phyloP scores from a whole-genome alignment of 371 early-diverging fungal genomes.

The Furculomyces boomerangus region DNA sequence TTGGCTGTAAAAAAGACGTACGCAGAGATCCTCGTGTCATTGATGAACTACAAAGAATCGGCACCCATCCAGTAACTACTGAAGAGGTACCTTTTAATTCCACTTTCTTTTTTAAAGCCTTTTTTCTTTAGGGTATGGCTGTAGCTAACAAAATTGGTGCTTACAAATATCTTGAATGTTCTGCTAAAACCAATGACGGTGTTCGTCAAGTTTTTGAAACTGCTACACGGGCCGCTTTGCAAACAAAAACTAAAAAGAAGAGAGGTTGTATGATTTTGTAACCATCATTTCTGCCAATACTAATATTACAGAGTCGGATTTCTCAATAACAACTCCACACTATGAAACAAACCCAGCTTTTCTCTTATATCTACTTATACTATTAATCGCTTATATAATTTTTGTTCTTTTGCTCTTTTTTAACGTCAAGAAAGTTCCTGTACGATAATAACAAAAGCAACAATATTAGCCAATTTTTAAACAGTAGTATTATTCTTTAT shows the following conservation, averaged over 20 bases:
- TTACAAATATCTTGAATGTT: slow-evolving; percentile 86
- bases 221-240: slow-evolving; percentile 73
- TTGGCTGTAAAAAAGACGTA: slow-evolving; percentile 85
- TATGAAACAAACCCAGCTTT: neutral
- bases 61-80: slow-evolving; percentile 59
- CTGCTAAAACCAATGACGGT: slow-evolving; percentile 78
- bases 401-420: neutral
- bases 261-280: slow-evolving; percentile 19
- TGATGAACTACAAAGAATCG: slow-evolving; percentile 54
- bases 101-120: neutral
- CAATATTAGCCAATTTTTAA: neutral
- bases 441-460: neutral
- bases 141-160: slow-evolving; percentile 74
- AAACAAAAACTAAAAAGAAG: slow-evolving; percentile 27
- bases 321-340: neutral
- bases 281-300: neutral
- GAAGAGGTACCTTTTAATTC: slow-evolving; percentile 40
- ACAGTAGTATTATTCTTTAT: neutral
- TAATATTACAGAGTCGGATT: neutral
- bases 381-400: neutral
- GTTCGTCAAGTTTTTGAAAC: slow-evolving; percentile 88
- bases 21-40: slow-evolving; percentile 60
- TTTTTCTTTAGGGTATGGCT: slow-evolving; percentile 32
- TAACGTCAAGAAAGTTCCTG: neutral
- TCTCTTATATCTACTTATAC: neutral